Evolutionary conservation across 306 rosid species (phyloP).

Genomic region (Pyrus communis): DNA sequence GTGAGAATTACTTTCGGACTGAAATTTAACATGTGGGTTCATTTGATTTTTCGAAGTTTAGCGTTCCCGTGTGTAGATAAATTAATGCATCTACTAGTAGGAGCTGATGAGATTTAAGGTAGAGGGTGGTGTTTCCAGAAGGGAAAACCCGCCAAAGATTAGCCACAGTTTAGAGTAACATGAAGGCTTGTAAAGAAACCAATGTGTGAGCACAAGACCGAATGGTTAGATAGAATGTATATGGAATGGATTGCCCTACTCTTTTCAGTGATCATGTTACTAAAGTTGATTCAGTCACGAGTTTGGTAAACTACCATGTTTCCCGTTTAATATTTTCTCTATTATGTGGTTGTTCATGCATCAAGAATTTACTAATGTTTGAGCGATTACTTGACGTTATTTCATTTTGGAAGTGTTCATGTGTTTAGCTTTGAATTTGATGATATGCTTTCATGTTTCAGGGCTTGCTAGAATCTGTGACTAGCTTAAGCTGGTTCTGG

Average conservation of each 20-base stretch:
- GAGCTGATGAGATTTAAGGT: not conserved
- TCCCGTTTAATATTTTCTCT: not conserved
- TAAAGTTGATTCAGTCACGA: not conserved
- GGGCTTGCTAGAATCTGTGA: conserved; percentile 6
- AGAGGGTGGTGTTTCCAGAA: not conserved
- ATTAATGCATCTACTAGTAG: not conserved
- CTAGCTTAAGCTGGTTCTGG: conserved; percentile 16
- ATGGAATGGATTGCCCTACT: not conserved
- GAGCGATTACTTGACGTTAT: not conserved
- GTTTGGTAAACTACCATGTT: not conserved
- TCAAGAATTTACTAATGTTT: not conserved
- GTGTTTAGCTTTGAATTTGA: not conserved
- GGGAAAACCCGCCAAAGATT: not conserved
- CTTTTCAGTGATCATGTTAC: not conserved
- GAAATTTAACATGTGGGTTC: not conserved
- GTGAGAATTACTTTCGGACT: not conserved
- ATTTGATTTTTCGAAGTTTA: not conserved
- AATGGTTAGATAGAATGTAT: not conserved
- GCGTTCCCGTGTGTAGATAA: not conserved
- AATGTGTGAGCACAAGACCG: not conserved
- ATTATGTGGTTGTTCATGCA: not conserved
- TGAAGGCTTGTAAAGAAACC: not conserved
- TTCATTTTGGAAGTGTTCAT: not conserved
- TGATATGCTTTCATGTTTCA: not conserved
- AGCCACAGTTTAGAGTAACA: not conserved